Base-by-base conservation (phyloP, 768 basidiomycete genomes). In the Phylloporus rhodoxanthus region DNA sequence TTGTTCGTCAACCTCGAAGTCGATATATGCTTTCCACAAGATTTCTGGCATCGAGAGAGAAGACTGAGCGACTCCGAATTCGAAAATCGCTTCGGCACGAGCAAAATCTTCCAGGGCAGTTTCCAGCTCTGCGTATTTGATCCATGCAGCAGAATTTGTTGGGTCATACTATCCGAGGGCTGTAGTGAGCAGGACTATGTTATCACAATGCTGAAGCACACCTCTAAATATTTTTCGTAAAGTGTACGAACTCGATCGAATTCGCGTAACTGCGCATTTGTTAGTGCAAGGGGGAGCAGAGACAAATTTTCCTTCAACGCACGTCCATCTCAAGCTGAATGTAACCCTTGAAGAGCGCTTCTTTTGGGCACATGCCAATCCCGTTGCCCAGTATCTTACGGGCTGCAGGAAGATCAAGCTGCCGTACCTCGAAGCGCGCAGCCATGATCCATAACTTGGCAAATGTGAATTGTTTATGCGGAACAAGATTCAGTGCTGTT, bases 401-500 rank as follows among this genome's bases (percentile, higher is more conserved):
- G 4, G 94, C 95, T 21, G 91, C 83, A 15, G 75, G 70, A 36
- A 99, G 70, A 51, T 96, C 85, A 29, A 94, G 73, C 45, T 80
- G 79, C 39, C 96, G 80, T 8, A 96, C 72, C 68, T 98, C 96
- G 57, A 98, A 98, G 55, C 86, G 82, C 5, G 95, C 91, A 57
- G 86, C 95, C 72, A 88, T 79, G 17, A 89, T 67, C 96, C 96
- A 99, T 10, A 98, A 72, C 70, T 99, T 99, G 3, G 96, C 90
- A 58, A 99, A 99, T 0, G 96, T 97, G 68, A 99, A 99, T 51
- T 85, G 81, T 63, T 95, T 95, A 67, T 99, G 95, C 0, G 96
- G 96, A 2, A 97, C 85, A 20, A 98, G 82, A 51, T 79, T 78
- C 46, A 95, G 70, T 6, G 86, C 91, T 0, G 92, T 93, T 66